Evolutionary conservation across 2,329 filamentous ascomycete species (phyloP).

Genomic region (Cladosporium phlei): DNA sequence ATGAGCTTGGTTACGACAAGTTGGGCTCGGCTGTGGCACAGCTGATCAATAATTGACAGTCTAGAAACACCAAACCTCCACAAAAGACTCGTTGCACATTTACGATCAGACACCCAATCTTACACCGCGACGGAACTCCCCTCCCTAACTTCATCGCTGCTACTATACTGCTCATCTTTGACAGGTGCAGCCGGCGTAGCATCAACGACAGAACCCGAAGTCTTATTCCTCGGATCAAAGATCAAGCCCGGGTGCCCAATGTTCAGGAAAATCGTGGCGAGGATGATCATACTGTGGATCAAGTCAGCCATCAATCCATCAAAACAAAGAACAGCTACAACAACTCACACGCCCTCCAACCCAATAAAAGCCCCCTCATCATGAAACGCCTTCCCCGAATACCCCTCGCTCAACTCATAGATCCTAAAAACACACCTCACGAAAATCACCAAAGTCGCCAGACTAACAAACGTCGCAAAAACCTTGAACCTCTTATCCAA

Average conservation of each 20-base stretch:
- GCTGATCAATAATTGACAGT: no score
- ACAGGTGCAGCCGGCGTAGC: neutral
- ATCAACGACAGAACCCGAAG: neutral
- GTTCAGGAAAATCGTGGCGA: constrained; percentile 3
- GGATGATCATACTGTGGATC: constrained; percentile 5
- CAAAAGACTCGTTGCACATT: no score
- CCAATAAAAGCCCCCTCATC: constrained; percentile 18
- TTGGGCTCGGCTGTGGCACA: no score
- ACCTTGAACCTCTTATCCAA: constrained; percentile 42
- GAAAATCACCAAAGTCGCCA: constrained; percentile 58
- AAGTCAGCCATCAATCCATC: neutral
- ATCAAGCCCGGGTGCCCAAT: constrained; percentile 9
- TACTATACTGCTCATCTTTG: neutral
- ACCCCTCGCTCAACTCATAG: constrained; percentile 60
- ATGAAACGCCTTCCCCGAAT: constrained; percentile 48
- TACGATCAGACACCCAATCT: no score
- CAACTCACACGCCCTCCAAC: constrained; percentile 27
- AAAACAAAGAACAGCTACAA: neutral
- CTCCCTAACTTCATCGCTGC: constrained; percentile 6
- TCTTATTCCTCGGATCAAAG: constrained; percentile 7
- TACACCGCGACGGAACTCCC: no score
- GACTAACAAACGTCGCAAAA: constrained; percentile 50
- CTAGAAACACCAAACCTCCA: no score
- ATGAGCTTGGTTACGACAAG: no score
- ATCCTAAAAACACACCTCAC: constrained; percentile 60